phyloP scores from a whole-genome alignment of 2,329 filamentous ascomycete species.

The Ustulina deusta region DNA sequence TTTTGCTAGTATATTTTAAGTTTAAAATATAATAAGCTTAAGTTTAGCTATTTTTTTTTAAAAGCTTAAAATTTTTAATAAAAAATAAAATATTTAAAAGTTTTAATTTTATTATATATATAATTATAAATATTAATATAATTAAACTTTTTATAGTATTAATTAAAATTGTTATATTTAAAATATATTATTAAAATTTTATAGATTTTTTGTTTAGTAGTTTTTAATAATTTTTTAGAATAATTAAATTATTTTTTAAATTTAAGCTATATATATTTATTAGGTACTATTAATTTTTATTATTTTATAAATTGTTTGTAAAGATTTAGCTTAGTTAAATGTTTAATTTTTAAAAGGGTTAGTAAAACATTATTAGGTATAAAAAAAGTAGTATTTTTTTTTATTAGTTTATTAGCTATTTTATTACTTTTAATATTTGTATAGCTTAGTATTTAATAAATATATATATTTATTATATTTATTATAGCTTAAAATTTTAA shows the following conservation, averaged over 20 bases:
- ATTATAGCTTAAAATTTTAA: not conserved
- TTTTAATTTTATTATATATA: not conserved
- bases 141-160: not conserved
- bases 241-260: not conserved
- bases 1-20: not conserved
- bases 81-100: conserved; percentile 2
- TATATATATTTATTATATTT: not conserved
- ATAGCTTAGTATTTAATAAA: not conserved
- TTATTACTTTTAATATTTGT: not conserved
- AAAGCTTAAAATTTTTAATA: not conserved
- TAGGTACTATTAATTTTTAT: not conserved
- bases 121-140: conserved; percentile 3
- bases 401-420: not conserved
- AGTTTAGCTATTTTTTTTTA: not conserved
- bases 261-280: not conserved
- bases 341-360: not conserved
- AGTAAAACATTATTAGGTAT: not conserved
- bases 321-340: not conserved
- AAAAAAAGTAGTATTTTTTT: not conserved
- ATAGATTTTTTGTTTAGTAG: not conserved
- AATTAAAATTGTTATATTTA: conserved; percentile 4
- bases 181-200: no score
- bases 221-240: not conserved
- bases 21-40: not conserved
- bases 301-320: not conserved